phyloP scores from a whole-genome alignment of 2,329 filamentous ascomycete species.

The Fusarium brevicatenulatum region DNA sequence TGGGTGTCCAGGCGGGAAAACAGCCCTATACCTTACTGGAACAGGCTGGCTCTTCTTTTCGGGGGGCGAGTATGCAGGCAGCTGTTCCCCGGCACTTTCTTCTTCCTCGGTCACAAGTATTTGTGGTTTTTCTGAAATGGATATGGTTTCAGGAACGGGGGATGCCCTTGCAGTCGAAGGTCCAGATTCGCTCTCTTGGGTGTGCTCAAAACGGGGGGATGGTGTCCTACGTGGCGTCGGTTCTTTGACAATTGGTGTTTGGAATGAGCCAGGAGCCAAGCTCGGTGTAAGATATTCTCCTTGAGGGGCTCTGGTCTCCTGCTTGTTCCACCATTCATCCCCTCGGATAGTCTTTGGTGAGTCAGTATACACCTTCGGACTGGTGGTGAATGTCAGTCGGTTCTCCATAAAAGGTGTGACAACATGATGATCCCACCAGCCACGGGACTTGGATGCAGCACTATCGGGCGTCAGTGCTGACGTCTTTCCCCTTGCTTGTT shows the following conservation, averaged over 20 bases:
- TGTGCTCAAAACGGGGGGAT: constrained; percentile 41
- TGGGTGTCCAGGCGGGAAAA: constrained; percentile 66
- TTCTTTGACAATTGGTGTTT: constrained; percentile 50
- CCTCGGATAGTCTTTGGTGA: constrained; percentile 46
- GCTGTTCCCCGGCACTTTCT: constrained; percentile 51
- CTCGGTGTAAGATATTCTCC: constrained; percentile 31
- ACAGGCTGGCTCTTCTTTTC: constrained; percentile 49
- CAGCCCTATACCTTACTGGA: constrained; percentile 63
- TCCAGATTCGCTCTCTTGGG: constrained; percentile 17
- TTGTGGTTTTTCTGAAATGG: constrained; percentile 52
- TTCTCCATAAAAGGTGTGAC: constrained; percentile 72
- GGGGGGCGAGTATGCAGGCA: constrained; percentile 67
- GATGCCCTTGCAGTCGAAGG: constrained; percentile 36
- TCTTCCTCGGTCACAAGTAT: constrained; percentile 52
- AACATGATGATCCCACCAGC: constrained; percentile 83
- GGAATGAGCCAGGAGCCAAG: constrained; percentile 29
- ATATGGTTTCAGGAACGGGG: constrained; percentile 16
- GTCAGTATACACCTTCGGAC: constrained; percentile 48
- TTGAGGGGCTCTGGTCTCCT: constrained; percentile 24
- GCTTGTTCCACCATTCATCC: constrained; percentile 53
- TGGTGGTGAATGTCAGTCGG: constrained; percentile 54
- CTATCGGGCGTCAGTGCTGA: constrained; percentile 56
- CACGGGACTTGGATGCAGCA: constrained; percentile 68
- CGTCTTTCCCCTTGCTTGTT: constrained; percentile 52
- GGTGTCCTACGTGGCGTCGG: constrained; percentile 51